phyloP scores from a whole-genome alignment of 169 alveolate species.

The Plasmodium falciparum region DNA sequence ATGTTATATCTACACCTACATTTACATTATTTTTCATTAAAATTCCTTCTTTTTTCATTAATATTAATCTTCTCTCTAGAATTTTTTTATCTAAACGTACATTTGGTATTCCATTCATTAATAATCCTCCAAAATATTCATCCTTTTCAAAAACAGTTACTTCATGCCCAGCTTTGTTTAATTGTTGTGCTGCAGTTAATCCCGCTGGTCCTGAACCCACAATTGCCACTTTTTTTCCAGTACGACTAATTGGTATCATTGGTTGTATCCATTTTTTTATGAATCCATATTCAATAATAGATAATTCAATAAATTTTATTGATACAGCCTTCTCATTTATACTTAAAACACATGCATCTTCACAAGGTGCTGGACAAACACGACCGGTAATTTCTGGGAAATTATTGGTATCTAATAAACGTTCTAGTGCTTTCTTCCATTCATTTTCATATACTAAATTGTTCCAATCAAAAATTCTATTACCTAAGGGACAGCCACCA shows the following conservation, averaged over 20 bases:
- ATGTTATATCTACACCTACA: constrained; percentile 53
- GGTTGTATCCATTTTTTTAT: constrained; percentile 84
- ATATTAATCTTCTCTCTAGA: constrained; percentile 73
- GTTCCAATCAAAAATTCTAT: constrained; percentile 84
- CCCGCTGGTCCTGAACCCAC: constrained; percentile 86
- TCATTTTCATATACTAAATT: constrained; percentile 81
- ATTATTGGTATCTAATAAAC: constrained; percentile 83
- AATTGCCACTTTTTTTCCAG: constrained; percentile 81
- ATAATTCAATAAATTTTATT: constrained; percentile 82
- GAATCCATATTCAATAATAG: constrained; percentile 83
- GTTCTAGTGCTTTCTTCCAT: constrained; percentile 84
- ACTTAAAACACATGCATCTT: constrained; percentile 84
- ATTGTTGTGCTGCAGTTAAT: constrained; percentile 86
- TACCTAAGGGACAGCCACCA: constrained; percentile 87
- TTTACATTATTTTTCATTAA: constrained; percentile 68
- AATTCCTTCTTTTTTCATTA: constrained; percentile 79
- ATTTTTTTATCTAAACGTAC: constrained; percentile 84
- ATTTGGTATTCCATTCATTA: constrained; percentile 85
- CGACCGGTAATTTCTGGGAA: constrained; percentile 87
- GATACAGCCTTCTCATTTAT: constrained; percentile 84
- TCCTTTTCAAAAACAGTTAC: constrained; percentile 78
- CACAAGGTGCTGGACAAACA: constrained; percentile 87
- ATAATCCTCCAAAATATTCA: constrained; percentile 84
- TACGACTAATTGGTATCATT: constrained; percentile 76
- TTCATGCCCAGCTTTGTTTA: constrained; percentile 82